Percentiles rank a stretch among this genome's conserved stretches.
Evolutionary conservation across 2,329 filamentous ascomycete genomes (phyloP).

Genomic region (Cordyceps farinosa): DNA sequence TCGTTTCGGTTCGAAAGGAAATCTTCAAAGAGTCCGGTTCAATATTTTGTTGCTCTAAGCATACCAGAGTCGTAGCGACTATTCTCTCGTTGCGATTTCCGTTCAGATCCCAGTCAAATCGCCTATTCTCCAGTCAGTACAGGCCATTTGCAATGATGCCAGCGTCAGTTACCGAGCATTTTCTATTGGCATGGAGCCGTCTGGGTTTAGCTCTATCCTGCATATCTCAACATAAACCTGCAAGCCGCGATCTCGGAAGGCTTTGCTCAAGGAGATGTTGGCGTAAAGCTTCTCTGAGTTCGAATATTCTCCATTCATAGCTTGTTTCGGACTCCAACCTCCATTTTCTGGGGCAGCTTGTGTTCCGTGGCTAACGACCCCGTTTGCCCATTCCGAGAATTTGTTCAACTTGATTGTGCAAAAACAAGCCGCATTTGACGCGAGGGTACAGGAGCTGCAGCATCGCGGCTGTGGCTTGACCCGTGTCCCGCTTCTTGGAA

Average conservation of each 20-base stretch:
- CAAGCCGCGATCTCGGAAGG: not conserved
- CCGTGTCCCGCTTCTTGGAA: not conserved
- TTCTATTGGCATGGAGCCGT: not conserved
- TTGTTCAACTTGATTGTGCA: not conserved
- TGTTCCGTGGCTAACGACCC: not conserved
- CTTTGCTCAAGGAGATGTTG: not conserved
- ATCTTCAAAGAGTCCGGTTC: not conserved
- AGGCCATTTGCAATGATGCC: too few relatives aligned
- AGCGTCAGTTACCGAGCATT: not conserved
- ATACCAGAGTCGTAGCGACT: not conserved
- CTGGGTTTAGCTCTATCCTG: not conserved
- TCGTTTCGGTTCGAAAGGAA: not conserved
- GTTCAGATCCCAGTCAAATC: not conserved
- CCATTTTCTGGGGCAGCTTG: not conserved
- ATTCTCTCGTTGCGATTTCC: constrained; percentile 7
- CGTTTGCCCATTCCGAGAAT: not conserved
- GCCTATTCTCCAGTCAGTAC: not conserved
- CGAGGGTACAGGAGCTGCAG: not conserved
- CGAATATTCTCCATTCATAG: not conserved
- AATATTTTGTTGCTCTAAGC: not conserved
- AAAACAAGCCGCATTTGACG: not conserved
- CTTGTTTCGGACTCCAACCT: not conserved
- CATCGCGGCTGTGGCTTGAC: not conserved
- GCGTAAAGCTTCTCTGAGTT: not conserved
- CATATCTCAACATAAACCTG: not conserved